phyloP scores from a whole-genome alignment of 352 stramenopile genomes.

The Phytopythium mirpurense region DNA sequence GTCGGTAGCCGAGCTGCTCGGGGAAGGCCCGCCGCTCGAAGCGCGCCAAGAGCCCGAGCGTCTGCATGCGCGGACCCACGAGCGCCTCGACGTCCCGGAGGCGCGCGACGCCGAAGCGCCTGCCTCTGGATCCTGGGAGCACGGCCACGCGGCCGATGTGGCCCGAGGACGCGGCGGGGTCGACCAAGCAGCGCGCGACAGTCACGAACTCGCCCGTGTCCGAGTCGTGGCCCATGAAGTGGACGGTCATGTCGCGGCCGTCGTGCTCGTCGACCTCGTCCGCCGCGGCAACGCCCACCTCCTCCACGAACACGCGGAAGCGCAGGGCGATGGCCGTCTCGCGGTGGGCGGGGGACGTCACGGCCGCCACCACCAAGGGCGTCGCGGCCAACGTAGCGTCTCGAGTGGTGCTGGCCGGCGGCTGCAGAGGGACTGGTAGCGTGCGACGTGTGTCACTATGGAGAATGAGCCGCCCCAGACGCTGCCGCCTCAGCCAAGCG shows the following conservation, averaged over 20 bases:
- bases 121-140: conserved; percentile 47
- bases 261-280: conserved; percentile 44
- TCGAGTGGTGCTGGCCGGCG: too few species aligned
- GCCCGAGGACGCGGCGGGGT: conserved; percentile 22
- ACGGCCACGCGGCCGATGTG: conserved; percentile 57
- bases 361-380: conserved; percentile 31
- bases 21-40: conserved; percentile 25
- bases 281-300: conserved; percentile 34
- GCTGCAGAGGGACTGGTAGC: background rate
- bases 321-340: conserved; percentile 38
- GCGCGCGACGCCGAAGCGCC: conserved; percentile 36
- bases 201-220: conserved; percentile 50
- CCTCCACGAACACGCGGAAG: conserved; percentile 45
- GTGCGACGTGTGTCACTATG: too few species aligned
- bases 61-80: conserved; percentile 23
- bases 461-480: too few species aligned
- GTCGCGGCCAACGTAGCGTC: conserved; percentile 5
- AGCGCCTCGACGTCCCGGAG: conserved; percentile 34
- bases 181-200: conserved; percentile 37
- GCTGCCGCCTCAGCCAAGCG: too few species aligned
- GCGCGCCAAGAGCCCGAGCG: conserved; percentile 41
- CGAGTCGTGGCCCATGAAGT: conserved; percentile 51
- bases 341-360: conserved; percentile 32
- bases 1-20: conserved; percentile 24
- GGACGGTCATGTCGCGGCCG: conserved; percentile 30